Evolutionary conservation across 345 rosid species (phyloP).

Genomic region (Syzygium grande): DNA sequence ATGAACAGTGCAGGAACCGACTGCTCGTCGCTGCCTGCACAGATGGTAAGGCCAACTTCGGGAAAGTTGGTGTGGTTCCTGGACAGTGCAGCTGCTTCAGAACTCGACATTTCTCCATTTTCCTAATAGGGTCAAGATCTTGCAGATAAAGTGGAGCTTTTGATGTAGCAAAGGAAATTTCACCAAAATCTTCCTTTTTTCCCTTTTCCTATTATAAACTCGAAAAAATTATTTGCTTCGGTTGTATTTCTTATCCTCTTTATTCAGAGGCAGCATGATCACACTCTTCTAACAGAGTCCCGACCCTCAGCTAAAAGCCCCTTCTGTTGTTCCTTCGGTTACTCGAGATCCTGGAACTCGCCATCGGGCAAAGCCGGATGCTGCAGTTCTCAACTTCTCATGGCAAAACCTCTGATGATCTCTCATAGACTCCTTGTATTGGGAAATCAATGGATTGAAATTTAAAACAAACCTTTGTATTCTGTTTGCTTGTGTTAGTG

Average conservation of each 20-base stretch:
- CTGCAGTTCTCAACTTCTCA: background rate
- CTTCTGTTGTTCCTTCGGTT: background rate
- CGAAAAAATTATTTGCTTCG: background rate
- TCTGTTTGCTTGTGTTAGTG: background rate
- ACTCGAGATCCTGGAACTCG: background rate
- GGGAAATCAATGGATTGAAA: background rate
- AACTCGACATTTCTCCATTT: constrained; percentile 23
- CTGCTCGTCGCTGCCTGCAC: constrained; percentile 46
- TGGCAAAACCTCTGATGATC: background rate
- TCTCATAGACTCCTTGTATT: background rate
- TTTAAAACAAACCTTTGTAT: background rate
- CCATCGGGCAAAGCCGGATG: background rate
- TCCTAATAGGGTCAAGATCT: background rate
- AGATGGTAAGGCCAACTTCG: constrained; percentile 53
- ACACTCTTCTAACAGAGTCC: background rate
- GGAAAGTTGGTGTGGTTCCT: constrained; percentile 80
- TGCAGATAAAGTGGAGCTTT: background rate
- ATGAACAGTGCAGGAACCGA: constrained; percentile 26
- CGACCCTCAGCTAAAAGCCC: background rate
- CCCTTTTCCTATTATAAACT: background rate
- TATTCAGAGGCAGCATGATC: background rate
- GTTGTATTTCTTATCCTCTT: background rate
- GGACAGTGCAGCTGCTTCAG: constrained; percentile 73
- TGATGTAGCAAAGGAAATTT: background rate
- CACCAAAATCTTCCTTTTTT: background rate